Conservation (phyloP, 2,329 filamentous ascomycete genomes). For the Graphilbum fragrans region DNA sequence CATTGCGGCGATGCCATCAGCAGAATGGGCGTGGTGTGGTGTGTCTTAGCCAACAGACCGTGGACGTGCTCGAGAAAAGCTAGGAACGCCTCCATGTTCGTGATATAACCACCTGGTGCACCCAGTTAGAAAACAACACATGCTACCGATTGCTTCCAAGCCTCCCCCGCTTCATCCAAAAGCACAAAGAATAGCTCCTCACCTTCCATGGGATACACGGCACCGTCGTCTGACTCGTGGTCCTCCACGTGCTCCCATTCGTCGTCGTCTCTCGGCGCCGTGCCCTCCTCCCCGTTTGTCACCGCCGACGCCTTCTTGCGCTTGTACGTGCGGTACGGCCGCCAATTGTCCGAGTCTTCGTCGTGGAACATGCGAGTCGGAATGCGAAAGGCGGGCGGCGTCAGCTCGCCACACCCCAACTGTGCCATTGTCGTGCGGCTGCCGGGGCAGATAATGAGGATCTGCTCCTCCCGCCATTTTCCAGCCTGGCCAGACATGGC, state of each 20-base stretch:
- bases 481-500: conserved; percentile 42
- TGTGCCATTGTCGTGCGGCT: conserved; percentile 86
- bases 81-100: conserved; percentile 86
- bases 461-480: conserved; percentile 54
- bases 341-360: conserved; percentile 61
- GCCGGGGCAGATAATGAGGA: conserved; percentile 65
- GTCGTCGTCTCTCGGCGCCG: conserved; percentile 36
- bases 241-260: conserved; percentile 74
- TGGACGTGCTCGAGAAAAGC: conserved; percentile 89
- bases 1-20: conserved; percentile 83
- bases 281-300: conserved; percentile 13
- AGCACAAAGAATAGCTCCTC: neutral
- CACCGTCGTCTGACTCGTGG: conserved; percentile 74
- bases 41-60: conserved; percentile 75
- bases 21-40: conserved; percentile 92
- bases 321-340: conserved; percentile 66
- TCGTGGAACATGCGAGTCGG: conserved; percentile 93
- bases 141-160: too few relatives aligned
- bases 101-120: conserved; percentile 58
- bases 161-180: too few relatives aligned
- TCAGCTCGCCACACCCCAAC: conserved; percentile 81
- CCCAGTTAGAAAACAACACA: neutral
- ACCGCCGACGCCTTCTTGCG: conserved; percentile 32
- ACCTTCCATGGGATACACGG: conserved; percentile 64
- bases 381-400: conserved; percentile 74